These are phyloP conservation scores for Barnettozyma siamensis DNA, from an alignment of 805 yeast species.

Conservation along the genomic window DNA sequence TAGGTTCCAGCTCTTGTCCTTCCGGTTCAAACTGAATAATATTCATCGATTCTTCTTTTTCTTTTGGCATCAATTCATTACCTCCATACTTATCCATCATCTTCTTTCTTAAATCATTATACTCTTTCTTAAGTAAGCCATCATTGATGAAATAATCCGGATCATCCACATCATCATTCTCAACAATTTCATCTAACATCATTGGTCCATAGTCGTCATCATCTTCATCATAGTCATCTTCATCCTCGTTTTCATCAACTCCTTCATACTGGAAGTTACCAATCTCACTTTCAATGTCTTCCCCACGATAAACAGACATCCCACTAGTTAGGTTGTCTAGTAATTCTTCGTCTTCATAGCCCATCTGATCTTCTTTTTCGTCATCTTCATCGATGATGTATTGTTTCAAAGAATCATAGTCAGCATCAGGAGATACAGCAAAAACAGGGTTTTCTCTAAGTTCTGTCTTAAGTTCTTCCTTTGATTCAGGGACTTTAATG, in stretches of 20 bases:
- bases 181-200: slow-evolving; percentile 39
- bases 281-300: slow-evolving; percentile 14
- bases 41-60: neutral
- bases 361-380: slow-evolving; percentile 14
- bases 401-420: slow-evolving; percentile 13
- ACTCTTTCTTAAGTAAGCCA: slow-evolving; percentile 25
- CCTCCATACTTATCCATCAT: slow-evolving; percentile 25
- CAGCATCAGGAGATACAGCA: slow-evolving; percentile 3
- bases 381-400: slow-evolving; percentile 11
- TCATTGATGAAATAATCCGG: slow-evolving; percentile 25
- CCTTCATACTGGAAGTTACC: slow-evolving; percentile 24
- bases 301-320: slow-evolving; percentile 13
- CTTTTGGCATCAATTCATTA: neutral
- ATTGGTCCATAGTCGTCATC: slow-evolving; percentile 35
- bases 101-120: slow-evolving; percentile 25
- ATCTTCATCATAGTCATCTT: slow-evolving; percentile 25
- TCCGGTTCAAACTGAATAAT: slow-evolving; percentile 30
- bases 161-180: slow-evolving; percentile 27
- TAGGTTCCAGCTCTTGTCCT: slow-evolving; percentile 59
- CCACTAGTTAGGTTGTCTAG: slow-evolving; percentile 17
- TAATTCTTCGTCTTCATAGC: slow-evolving; percentile 10
- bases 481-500: neutral
- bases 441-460: neutral
- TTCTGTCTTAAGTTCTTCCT: neutral
- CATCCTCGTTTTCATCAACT: slow-evolving; percentile 30